Conservation (phyloP, 2,329 filamentous ascomycete species). For the Clarireedia homoeocarpa region DNA sequence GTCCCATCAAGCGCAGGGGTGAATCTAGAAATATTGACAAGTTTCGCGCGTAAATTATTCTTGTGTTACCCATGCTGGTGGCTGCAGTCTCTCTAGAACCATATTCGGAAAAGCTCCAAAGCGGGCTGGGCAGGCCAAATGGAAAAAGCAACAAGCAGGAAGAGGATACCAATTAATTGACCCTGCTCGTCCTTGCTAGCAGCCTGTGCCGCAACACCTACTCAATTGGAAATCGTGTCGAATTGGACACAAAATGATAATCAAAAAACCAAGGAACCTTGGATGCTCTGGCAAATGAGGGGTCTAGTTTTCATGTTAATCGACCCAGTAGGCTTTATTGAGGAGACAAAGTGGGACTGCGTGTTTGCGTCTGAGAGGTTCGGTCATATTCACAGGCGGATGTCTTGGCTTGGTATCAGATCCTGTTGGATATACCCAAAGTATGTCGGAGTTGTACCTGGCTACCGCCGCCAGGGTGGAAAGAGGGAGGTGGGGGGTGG, state of each 20-base stretch:
- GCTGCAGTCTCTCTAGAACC: background rate
- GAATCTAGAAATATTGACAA: background rate
- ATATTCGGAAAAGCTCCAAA: background rate
- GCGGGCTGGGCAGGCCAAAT: background rate
- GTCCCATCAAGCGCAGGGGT: background rate
- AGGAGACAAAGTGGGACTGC: background rate
- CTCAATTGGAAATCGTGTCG: no score
- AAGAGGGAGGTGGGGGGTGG: background rate
- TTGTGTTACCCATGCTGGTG: constrained; percentile 8
- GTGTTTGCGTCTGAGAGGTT: background rate
- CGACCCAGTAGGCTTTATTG: background rate
- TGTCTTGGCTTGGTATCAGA: no score
- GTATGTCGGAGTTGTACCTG: no score
- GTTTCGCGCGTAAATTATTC: background rate
- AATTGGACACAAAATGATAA: background rate
- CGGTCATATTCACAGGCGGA: background rate
- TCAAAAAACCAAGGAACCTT: background rate
- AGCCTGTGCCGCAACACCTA: background rate
- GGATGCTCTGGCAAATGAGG: background rate
- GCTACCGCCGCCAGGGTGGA: no score
- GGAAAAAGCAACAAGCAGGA: background rate
- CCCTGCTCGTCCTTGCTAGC: background rate
- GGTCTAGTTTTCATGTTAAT: background rate
- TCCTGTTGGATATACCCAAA: no score
- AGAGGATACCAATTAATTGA: background rate